Percentiles rank a stretch among this genome's conserved stretches.
Conservation (phyloP, 371 early-diverging fungal genomes). For the Lichtheimia hyalospora region DNA sequence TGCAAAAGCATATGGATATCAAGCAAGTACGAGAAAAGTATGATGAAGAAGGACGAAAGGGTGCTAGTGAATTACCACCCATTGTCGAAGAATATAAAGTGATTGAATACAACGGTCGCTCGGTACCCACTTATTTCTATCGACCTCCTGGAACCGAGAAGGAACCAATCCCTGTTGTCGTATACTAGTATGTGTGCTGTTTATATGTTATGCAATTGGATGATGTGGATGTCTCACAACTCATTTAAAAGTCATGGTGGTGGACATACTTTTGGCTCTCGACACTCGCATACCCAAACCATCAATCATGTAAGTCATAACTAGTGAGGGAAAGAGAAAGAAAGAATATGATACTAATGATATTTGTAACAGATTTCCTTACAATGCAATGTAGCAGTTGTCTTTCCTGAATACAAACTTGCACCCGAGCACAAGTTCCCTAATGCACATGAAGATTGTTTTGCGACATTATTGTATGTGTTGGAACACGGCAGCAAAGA, state of each 20-base stretch:
- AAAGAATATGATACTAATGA: too few species aligned
- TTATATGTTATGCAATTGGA: neutral
- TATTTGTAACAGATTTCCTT: neutral
- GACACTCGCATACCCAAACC: conserved; percentile 7
- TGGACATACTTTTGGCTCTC: conserved; percentile 15
- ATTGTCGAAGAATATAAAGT: conserved; percentile 3
- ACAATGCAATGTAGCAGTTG: conserved; percentile 10
- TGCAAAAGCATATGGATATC: too few species aligned
- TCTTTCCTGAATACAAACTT: conserved; percentile 4
- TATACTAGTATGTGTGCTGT: conserved; percentile 11
- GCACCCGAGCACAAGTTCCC: conserved; percentile 19
- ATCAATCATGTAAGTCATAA: conserved; percentile 17
- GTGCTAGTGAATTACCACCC: neutral
- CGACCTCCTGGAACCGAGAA: conserved; percentile 15
- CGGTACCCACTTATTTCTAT: neutral
- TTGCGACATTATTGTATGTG: conserved; percentile 23
- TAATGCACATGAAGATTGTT: conserved; percentile 24
- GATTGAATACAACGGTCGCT: neutral
- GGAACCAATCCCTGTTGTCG: conserved; percentile 10
- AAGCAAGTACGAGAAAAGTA: too few species aligned
- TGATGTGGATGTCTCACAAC: neutral
- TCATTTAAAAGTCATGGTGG: neutral
- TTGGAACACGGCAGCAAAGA: conserved; percentile 2
- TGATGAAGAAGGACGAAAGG: too few species aligned
- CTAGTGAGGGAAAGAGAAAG: too few species aligned